Evolutionary conservation across 1,139 yeast species (phyloP).

Genomic region (Blastobotrys arbuscula): DNA sequence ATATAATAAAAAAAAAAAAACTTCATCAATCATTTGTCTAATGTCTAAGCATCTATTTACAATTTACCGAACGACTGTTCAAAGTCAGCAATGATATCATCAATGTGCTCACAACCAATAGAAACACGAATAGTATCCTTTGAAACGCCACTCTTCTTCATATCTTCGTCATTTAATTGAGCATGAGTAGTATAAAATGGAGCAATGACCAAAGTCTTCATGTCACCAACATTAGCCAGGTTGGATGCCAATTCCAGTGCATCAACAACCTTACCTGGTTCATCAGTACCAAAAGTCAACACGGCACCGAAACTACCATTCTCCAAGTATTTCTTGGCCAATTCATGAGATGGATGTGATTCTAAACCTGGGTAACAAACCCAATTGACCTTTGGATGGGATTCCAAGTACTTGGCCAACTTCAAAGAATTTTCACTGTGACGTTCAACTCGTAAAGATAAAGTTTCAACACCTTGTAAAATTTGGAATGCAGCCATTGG

Average conservation of each 20-base stretch:
- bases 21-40: no score
- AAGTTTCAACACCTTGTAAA: conserved; percentile 88
- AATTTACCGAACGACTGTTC: conserved; percentile 58
- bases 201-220: conserved; percentile 89
- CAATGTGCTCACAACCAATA: conserved; percentile 85
- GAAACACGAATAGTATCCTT: conserved; percentile 84
- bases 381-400: conserved; percentile 68
- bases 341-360: conserved; percentile 75
- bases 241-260: conserved; percentile 76
- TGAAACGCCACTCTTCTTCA: conserved; percentile 74
- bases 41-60: no score
- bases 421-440: conserved; percentile 79
- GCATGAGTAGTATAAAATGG: conserved; percentile 96
- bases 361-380: conserved; percentile 90
- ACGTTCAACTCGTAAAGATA: conserved; percentile 89
- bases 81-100: conserved; percentile 81
- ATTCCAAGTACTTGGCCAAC: conserved; percentile 72
- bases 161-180: conserved; percentile 79
- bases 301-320: conserved; percentile 79
- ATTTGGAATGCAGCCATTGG: conserved; percentile 86
- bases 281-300: conserved; percentile 70
- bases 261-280: conserved; percentile 82
- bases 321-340: conserved; percentile 72
- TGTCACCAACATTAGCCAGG: conserved; percentile 95
- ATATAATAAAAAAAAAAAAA: no score